Percentiles rank a stretch among this genome's conserved stretches.
These are phyloP conservation scores for Daldinia caldariorum DNA, from an alignment of 495 filamentous ascomycete species.

Conservation along the genomic window DNA sequence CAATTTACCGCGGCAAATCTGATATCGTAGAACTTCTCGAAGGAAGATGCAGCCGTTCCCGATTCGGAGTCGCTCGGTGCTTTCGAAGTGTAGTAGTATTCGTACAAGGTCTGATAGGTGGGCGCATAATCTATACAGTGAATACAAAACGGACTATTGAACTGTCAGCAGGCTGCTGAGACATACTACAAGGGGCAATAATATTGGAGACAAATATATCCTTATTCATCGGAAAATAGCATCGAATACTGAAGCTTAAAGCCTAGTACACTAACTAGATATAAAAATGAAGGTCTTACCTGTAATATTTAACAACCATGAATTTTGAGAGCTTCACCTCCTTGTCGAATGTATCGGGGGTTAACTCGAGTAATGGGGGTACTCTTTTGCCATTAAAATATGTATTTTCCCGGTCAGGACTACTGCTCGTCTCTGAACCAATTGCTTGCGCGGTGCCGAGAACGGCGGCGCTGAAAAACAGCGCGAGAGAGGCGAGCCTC, in stretches of 20 bases:
- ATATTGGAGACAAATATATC: not conserved
- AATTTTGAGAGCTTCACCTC: constrained; percentile 54
- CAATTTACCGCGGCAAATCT: constrained; percentile 89
- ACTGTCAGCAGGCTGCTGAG: constrained; percentile 18
- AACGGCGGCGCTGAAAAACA: constrained; percentile 55
- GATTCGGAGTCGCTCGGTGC: constrained; percentile 47
- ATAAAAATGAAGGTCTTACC: constrained; percentile 44
- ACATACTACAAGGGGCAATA: not conserved
- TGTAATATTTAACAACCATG: constrained; percentile 61
- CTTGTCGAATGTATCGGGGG: constrained; percentile 55
- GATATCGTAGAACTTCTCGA: constrained; percentile 85
- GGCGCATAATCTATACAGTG: constrained; percentile 87
- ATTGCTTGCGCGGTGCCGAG: constrained; percentile 49
- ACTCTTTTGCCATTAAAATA: constrained; percentile 84
- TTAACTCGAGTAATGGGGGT: constrained; percentile 71
- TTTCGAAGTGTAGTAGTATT: constrained; percentile 95
- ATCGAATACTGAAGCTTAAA: not conserved
- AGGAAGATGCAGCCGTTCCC: constrained; percentile 45
- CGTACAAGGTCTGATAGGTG: constrained; percentile 90
- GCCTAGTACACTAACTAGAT: not conserved
- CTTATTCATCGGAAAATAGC: constrained; percentile 2
- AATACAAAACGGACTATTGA: constrained; percentile 67
- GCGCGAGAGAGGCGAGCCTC: constrained; percentile 50
- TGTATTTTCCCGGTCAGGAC: constrained; percentile 57
- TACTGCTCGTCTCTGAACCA: constrained; percentile 47